Evolutionary conservation across 1,284 basidiomycete genomes (phyloP), one percentile per base, ranked within the genome.

Genomic region (Naganishia sp.): DNA sequence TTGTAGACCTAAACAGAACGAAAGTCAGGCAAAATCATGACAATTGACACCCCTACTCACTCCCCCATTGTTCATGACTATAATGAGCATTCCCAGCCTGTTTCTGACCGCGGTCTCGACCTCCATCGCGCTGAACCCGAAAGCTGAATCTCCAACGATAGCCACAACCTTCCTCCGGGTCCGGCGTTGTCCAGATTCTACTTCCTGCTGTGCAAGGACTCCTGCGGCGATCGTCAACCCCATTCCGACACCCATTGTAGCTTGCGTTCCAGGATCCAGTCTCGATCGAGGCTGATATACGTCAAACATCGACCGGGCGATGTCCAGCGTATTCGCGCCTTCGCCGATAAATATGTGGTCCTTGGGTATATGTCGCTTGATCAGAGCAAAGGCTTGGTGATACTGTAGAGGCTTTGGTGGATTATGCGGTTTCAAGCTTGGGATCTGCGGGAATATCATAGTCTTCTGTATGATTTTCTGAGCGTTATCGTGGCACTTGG

Each of bases 31-130:
- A 7, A 42, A n/a, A 50, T 3, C 3, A 6, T 33, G 16, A 13
- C 33, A 3, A 31, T 42, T 31, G 9, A 9, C 36, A 39, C 6
- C 0, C 11, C 1, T 23, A n/a, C 70, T 39, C 49, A 71, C 70
- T 23, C 70, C 70, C 18, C 66, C 68, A 48, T 71, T 71, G 57
- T 71, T 71, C 70, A 71, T 71, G 16, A 71, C 69, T 15, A 71
- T 57, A 36, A 71, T 63, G 57, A 71, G 39, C 50, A 71, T 71
- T 16, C 70, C 70, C 36, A 71, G 44, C 64, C 59, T 54, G 48
- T 71, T 71, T 23, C 70, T 50, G 1, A 66, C 70, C 10, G 70
- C 70, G 7, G 70, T 71, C 42, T 71, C 70, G 10, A 71, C 65
- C 49, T 71, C 70, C 67, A 71, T 70, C 1, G 67, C 70, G 11